Percentiles rank a stretch among this genome's conserved stretches.
Evolutionary conservation across 2,329 filamentous ascomycete species (phyloP).

Genomic region (Xylariomycetidae sp.): DNA sequence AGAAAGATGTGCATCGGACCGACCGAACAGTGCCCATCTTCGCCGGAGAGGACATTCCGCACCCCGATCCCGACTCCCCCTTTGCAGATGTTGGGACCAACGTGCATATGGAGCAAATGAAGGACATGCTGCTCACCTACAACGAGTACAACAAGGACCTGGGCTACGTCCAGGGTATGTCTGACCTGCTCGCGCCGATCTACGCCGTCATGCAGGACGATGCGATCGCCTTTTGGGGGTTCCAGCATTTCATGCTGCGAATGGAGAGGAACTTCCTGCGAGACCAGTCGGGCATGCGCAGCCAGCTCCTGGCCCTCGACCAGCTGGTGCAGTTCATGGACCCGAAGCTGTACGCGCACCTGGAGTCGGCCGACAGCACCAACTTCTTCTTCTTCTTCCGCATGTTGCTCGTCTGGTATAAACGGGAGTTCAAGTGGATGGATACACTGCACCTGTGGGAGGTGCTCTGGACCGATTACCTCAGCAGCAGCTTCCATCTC

Average conservation of each 20-base stretch:
- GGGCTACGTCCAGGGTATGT: constrained; percentile 98
- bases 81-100: constrained; percentile 93
- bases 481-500: constrained; percentile 85
- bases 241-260: constrained; percentile 91
- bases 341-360: constrained; percentile 84
- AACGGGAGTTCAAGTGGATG: constrained; percentile 88
- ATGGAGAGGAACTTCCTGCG: constrained; percentile 97
- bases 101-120: constrained; percentile 96
- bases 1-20: constrained; percentile 97
- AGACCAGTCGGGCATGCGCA: constrained; percentile 93
- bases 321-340: constrained; percentile 97
- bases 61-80: constrained; percentile 91
- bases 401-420: constrained; percentile 98
- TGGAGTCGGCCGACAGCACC: constrained; percentile 85
- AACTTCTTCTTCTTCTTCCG: constrained; percentile 99
- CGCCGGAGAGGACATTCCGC: constrained; percentile 89
- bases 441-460: constrained; percentile 91
- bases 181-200: constrained; percentile 87
- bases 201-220: constrained; percentile 98
- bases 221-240: constrained; percentile 93
- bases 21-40: constrained; percentile 95
- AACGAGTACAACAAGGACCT: constrained; percentile 96
- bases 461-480: constrained; percentile 85
- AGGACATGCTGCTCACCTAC: constrained; percentile 97
- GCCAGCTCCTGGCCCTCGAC: constrained; percentile 83